Evolutionary conservation across 495 filamentous ascomycete genomes (phyloP).

Genomic region (Ascobolus immersus): DNA sequence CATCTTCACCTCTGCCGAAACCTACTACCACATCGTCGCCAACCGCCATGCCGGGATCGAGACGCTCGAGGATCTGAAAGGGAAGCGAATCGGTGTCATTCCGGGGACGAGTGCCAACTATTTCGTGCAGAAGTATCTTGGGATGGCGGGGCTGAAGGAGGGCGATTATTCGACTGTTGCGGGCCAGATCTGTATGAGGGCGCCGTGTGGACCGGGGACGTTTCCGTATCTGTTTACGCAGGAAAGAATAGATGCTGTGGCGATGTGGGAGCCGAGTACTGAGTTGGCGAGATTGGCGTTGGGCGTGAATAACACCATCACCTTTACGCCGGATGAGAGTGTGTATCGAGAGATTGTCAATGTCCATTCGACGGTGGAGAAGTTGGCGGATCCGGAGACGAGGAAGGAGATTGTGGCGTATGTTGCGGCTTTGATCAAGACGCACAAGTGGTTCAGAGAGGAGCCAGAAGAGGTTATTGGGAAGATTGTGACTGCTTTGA

Average conservation of each 20-base stretch:
- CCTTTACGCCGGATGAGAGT: constrained; percentile 18
- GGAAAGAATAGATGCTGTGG: no score
- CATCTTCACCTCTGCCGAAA: constrained; percentile 21
- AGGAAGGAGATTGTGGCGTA: constrained; percentile 20
- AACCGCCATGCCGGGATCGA: constrained; percentile 16
- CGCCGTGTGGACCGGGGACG: no score
- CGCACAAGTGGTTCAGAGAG: constrained; percentile 16
- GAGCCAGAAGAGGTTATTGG: constrained; percentile 17
- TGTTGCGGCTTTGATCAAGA: constrained; percentile 18
- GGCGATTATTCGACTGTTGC: constrained; percentile 17
- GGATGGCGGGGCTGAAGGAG: constrained; percentile 14
- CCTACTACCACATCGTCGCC: constrained; percentile 23
- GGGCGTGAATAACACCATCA: constrained; percentile 12
- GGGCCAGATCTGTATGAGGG: no score
- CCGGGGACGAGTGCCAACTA: constrained; percentile 18
- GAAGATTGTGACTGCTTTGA: constrained; percentile 14
- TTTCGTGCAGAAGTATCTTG: constrained; percentile 19
- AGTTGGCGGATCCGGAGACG: constrained; percentile 15
- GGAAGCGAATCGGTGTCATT: constrained; percentile 21
- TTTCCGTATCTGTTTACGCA: no score
- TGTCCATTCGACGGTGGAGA: constrained; percentile 20
- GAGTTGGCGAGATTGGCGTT: no score
- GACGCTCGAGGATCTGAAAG: constrained; percentile 18
- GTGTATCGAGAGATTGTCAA: constrained; percentile 23
- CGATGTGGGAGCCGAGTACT: no score